A percentile compares a stretch with the other conserved stretches of the same genome.
These are phyloP conservation scores for Eleusine indica DNA, from an alignment of 176 grass and related monocot species.

Conservation along the genomic window DNA sequence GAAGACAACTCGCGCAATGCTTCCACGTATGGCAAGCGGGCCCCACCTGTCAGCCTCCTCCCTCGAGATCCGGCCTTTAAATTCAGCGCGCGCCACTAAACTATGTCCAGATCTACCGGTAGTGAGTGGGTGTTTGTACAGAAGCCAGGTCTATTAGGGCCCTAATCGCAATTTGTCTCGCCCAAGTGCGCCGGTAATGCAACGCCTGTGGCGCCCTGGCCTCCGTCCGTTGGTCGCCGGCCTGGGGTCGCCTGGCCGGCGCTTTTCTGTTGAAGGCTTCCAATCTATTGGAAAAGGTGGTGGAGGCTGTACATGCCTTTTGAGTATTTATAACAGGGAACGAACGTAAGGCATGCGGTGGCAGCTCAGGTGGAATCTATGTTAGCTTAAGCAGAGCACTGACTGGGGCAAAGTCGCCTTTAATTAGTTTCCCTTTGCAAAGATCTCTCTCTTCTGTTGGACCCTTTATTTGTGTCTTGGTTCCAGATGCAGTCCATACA, in stretches of 20 bases:
- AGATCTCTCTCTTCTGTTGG: neutral
- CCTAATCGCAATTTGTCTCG: constrained; percentile 14
- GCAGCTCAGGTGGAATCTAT: constrained; percentile 36
- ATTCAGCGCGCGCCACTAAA: constrained; percentile 11
- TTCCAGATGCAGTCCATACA: neutral
- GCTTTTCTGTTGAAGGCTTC: neutral
- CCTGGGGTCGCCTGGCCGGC: constrained; percentile 13
- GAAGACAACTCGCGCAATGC: neutral
- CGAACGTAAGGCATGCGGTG: constrained; percentile 15
- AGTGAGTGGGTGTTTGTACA: constrained; percentile 25
- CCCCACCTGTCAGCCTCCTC: neutral
- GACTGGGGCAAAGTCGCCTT: neutral
- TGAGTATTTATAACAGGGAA: constrained; percentile 2
- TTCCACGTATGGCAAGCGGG: neutral
- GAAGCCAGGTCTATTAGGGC: neutral
- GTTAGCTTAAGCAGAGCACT: constrained; percentile 28
- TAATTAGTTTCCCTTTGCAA: neutral
- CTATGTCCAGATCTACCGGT: constrained; percentile 1
- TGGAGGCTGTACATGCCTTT: constrained; percentile 43
- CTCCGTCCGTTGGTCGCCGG: neutral
- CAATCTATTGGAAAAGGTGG: neutral
- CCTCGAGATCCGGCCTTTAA: neutral
- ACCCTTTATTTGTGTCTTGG: neutral
- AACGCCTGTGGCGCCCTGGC: neutral
- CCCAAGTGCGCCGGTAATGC: constrained; percentile 9